Percentiles rank a stretch among this genome's conserved stretches.
Conservation (phyloP, 768 basidiomycete species). For the Piloderma croceum region DNA sequence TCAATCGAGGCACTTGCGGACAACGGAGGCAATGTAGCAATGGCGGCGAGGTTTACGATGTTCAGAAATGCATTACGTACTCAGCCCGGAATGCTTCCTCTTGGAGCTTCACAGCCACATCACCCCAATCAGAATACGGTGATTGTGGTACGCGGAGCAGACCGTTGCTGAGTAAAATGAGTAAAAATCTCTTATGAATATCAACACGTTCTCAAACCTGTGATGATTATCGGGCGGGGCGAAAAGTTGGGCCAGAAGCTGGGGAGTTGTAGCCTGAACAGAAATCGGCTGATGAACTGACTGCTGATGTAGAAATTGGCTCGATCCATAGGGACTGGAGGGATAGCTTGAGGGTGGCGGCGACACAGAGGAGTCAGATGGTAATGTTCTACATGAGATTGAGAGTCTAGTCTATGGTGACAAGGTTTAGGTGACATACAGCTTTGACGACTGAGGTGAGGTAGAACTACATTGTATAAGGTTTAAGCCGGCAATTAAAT, state of each 20-base stretch:
- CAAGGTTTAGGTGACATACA: too few relatives aligned
- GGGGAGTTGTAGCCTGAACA: conserved; percentile 39
- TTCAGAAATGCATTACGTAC: conserved; percentile 51
- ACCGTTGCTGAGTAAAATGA: not conserved
- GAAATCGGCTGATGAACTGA: conserved; percentile 30
- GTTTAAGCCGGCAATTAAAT: too few relatives aligned
- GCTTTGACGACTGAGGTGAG: too few relatives aligned
- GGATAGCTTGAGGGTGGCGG: conserved; percentile 21
- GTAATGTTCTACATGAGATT: too few relatives aligned
- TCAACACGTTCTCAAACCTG: too few relatives aligned
- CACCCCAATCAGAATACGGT: conserved; percentile 68
- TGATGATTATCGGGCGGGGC: conserved; percentile 65
- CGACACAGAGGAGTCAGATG: conserved; percentile 13
- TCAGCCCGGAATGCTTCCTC: conserved; percentile 73
- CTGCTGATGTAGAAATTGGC: not conserved
- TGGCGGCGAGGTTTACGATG: conserved; percentile 9
- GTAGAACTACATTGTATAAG: too few relatives aligned
- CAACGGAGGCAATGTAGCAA: conserved; percentile 7
- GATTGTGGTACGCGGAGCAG: conserved; percentile 27
- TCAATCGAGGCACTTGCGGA: conserved; percentile 1
- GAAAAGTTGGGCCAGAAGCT: conserved; percentile 67
- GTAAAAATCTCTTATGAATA: not conserved
- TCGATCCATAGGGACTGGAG: not conserved
- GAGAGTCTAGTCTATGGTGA: too few relatives aligned
- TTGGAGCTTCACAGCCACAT: conserved; percentile 64